Percentiles rank a stretch among this genome's conserved stretches.
These are phyloP conservation scores for Dothistroma pini DNA, from an alignment of 2,329 filamentous ascomycete species.

Conservation along the genomic window DNA sequence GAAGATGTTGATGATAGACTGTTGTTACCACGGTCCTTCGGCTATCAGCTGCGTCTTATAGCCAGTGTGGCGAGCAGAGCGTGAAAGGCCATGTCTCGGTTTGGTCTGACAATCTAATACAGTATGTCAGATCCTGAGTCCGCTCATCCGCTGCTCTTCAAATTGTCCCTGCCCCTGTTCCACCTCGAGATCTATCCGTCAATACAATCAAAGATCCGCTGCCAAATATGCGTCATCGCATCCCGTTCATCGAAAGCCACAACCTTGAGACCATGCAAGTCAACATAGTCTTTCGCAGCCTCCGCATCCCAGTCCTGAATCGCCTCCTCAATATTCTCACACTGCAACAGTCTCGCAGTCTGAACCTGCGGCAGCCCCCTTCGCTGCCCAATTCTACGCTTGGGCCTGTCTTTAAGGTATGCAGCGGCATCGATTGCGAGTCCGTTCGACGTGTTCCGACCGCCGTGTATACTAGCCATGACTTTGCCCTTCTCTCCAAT, in stretches of 20 bases:
- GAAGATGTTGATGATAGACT: too few species aligned
- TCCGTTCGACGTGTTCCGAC: neutral
- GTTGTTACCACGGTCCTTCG: too few species aligned
- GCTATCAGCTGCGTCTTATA: too few species aligned
- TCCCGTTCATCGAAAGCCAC: constrained; percentile 4
- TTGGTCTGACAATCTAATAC: too few species aligned
- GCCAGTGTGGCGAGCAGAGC: too few species aligned
- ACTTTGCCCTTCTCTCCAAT: neutral
- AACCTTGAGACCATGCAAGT: constrained; percentile 5
- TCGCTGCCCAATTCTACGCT: too few species aligned
- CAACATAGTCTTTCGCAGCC: constrained; percentile 7
- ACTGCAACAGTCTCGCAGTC: constrained; percentile 3
- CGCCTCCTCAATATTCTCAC: constrained; percentile 9
- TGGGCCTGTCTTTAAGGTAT: neutral
- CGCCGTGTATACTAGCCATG: neutral
- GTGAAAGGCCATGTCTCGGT: too few species aligned
- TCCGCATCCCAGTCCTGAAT: constrained; percentile 8
- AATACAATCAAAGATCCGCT: constrained; percentile 3
- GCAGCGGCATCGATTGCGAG: neutral
- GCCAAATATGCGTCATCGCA: constrained; percentile 11
- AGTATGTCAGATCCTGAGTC: too few species aligned
- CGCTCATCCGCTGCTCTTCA: too few species aligned
- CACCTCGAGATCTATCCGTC: neutral
- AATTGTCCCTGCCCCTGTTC: too few species aligned
- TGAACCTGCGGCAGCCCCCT: neutral